Conservation (phyloP, 106 monocot genomes). For the Dendrobium officinale region DNA sequence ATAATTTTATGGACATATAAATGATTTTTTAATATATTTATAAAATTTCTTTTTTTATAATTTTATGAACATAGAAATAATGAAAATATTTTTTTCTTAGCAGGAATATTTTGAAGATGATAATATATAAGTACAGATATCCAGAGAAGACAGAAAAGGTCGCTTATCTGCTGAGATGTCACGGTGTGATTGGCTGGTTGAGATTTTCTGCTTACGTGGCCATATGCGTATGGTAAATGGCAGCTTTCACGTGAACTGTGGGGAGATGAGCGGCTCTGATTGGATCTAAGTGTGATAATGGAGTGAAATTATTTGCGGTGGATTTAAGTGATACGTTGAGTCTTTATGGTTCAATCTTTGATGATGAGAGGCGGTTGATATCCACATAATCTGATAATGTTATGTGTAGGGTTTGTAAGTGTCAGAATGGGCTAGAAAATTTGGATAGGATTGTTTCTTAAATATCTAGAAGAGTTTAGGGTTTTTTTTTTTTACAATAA, state of each 20-base stretch:
- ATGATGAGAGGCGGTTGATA: slow-evolving; percentile 18
- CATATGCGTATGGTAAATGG: slow-evolving; percentile 4
- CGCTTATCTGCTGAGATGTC: slow-evolving; percentile 35
- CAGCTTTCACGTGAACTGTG: slow-evolving; percentile 29
- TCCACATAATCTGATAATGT: neutral
- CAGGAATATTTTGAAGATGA: neutral
- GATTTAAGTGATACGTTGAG: slow-evolving; percentile 31
- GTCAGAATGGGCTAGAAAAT: too few relatives aligned
- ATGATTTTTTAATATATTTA: neutral
- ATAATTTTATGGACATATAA: neutral
- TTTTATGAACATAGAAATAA: neutral
- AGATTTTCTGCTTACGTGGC: slow-evolving; percentile 35
- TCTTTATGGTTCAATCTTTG: slow-evolving; percentile 26
- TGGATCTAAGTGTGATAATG: neutral
- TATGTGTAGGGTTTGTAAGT: too few relatives aligned
- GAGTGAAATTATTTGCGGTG: slow-evolving; percentile 19
- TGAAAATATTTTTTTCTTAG: neutral
- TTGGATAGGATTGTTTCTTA: too few relatives aligned
- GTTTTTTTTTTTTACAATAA: too few relatives aligned
- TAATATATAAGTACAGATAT: neutral
- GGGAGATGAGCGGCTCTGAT: neutral
- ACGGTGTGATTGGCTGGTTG: slow-evolving; percentile 11
- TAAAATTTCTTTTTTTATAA: neutral
- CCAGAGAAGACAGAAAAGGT: neutral
- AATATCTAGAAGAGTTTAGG: too few relatives aligned